Conservation (phyloP, 192 early-diverging fungal species). For the Geosiphon pyriformis region DNA sequence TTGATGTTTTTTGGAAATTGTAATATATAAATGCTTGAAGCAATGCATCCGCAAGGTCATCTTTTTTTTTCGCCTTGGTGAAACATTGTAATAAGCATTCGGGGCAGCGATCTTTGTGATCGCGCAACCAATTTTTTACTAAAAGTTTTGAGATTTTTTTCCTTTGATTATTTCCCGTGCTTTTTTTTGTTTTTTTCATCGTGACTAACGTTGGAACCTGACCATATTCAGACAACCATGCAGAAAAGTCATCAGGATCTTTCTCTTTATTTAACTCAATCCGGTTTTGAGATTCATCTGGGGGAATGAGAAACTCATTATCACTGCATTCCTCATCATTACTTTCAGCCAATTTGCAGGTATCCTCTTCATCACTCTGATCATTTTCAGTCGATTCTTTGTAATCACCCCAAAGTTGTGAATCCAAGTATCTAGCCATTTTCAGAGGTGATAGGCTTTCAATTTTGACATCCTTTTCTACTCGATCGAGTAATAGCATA, state of each 20-base stretch:
- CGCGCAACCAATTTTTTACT: neutral
- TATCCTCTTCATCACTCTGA: neutral
- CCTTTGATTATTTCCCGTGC: neutral
- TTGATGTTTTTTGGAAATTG: neutral
- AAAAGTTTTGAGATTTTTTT: neutral
- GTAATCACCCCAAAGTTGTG: neutral
- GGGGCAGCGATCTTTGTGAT: neutral
- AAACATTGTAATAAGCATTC: neutral
- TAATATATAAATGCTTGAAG: constrained; percentile 7
- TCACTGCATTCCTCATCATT: neutral
- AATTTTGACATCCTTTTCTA: neutral
- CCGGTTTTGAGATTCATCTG: no score
- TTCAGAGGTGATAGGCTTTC: neutral
- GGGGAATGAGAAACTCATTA: no score
- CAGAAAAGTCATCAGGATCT: neutral
- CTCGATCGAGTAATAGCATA: neutral
- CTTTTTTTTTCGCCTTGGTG: constrained; percentile 2
- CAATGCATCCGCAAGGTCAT: constrained; percentile 6
- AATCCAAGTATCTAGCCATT: neutral
- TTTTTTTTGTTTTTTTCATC: neutral
- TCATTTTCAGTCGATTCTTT: neutral
- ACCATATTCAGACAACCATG: neutral
- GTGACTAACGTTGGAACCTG: neutral
- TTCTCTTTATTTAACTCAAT: no score
- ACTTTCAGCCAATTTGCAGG: neutral